Percentiles rank a stretch among this genome's conserved stretches.
Evolutionary conservation across 2,329 filamentous ascomycete genomes (phyloP).

Genomic region (Aspergillus chevalieri): DNA sequence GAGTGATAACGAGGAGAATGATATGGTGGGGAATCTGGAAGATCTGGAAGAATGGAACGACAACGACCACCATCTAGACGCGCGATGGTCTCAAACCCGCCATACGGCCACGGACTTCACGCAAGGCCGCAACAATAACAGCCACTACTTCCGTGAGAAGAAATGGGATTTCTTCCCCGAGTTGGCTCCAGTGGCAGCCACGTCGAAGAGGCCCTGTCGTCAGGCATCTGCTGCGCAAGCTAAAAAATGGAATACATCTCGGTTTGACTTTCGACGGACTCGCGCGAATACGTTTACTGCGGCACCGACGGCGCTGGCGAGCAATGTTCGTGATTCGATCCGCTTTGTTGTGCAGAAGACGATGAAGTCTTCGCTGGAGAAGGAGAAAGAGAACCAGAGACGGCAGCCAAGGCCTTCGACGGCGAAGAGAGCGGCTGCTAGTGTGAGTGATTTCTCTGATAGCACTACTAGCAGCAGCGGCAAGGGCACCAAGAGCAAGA

Average conservation of each 20-base stretch:
- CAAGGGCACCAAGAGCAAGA: background rate
- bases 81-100: background rate
- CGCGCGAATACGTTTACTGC: conserved; percentile 16
- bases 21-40: background rate
- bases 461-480: background rate
- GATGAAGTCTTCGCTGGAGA: conserved; percentile 13
- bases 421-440: conserved; percentile 4
- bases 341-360: conserved; percentile 30
- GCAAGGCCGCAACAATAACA: conserved; percentile 17
- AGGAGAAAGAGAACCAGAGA: conserved; percentile 8
- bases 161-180: conserved; percentile 39
- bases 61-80: conserved; percentile 5
- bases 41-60: background rate
- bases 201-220: conserved; percentile 5
- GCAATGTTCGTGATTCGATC: conserved; percentile 23
- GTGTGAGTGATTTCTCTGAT: background rate
- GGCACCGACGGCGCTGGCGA: background rate
- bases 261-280: conserved; percentile 13
- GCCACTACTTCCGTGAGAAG: conserved; percentile 36
- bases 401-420: conserved; percentile 9
- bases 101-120: background rate
- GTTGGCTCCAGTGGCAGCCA: conserved; percentile 25
- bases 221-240: background rate
- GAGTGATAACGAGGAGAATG: background rate
- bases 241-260: background rate